Evolutionary conservation across 2,329 filamentous ascomycete genomes (phyloP).

Genomic region (Fusarium anguioides): DNA sequence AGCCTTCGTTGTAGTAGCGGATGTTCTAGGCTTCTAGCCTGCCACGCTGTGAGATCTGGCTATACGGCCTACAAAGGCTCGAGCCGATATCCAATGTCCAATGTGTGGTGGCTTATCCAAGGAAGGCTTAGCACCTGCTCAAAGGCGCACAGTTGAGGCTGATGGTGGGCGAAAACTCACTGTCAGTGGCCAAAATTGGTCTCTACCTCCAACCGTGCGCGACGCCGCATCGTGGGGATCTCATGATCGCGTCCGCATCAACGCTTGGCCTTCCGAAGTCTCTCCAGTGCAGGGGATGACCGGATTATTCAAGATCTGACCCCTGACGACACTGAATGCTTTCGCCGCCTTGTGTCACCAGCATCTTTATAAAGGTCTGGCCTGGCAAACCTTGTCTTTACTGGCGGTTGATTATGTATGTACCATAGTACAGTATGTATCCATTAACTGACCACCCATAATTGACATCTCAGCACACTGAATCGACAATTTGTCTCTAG

Average conservation of each 20-base stretch:
- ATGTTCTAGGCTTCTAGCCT: conserved; percentile 40
- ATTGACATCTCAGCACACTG: conserved; percentile 11
- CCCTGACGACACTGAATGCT: conserved; percentile 38
- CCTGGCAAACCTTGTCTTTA: conserved; percentile 9
- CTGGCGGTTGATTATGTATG: conserved; percentile 13
- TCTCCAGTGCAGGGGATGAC: conserved; percentile 11
- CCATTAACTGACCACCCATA: conserved; percentile 14
- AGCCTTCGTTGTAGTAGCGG: conserved; percentile 37
- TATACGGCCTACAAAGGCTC: conserved; percentile 13
- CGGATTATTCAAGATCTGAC: conserved; percentile 37
- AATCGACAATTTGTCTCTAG: conserved; percentile 31
- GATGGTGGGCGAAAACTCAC: conserved; percentile 20
- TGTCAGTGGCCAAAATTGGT: conserved; percentile 20
- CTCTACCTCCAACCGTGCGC: conserved; percentile 38
- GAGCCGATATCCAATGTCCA: conserved; percentile 11
- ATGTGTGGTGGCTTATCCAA: conserved; percentile 20
- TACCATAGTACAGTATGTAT: too few species aligned
- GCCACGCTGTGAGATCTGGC: conserved; percentile 28
- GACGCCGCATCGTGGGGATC: conserved; percentile 46
- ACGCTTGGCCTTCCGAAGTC: conserved; percentile 14
- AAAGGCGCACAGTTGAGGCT: conserved; percentile 8
- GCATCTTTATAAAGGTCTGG: conserved; percentile 5
- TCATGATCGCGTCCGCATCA: conserved; percentile 39
- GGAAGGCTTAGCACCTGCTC: conserved; percentile 9
- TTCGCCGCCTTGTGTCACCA: conserved; percentile 24